phyloP scores from a whole-genome alignment of 352 stramenopile genomes.

The Thraustotheca clavata region DNA sequence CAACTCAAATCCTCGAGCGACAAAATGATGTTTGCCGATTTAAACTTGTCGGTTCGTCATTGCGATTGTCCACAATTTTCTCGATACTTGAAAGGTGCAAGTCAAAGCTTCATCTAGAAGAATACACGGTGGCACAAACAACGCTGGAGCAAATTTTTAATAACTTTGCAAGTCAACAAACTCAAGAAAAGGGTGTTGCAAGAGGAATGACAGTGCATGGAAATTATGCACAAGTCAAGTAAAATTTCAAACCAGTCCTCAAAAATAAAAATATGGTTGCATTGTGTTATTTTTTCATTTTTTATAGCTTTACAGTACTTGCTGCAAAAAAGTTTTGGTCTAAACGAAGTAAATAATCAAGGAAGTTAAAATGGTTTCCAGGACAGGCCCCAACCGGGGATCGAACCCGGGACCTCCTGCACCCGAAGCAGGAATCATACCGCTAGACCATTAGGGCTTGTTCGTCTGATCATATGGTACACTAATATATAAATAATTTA shows the following conservation, averaged over 20 bases:
- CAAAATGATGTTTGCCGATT: constrained; percentile 33
- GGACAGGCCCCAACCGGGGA: constrained; percentile 5
- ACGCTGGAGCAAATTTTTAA: constrained; percentile 76
- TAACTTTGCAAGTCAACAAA: constrained; percentile 53
- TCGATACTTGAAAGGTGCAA: constrained; percentile 39
- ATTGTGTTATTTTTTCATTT: too few relatives aligned
- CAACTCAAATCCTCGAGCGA: constrained; percentile 26
- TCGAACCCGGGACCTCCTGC: constrained; percentile 8
- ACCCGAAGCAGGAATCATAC: constrained; percentile 11
- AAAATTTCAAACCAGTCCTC: too few relatives aligned
- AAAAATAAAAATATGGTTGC: too few relatives aligned
- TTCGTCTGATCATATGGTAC: neutral
- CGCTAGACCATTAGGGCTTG: constrained; percentile 4
- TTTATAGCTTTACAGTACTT: too few relatives aligned
- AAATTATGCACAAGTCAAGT: neutral
- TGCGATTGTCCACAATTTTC: constrained; percentile 43
- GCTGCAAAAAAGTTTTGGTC: neutral
- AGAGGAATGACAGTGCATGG: constrained; percentile 20
- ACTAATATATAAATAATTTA: neutral
- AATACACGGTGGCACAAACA: constrained; percentile 60
- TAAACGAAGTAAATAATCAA: neutral
- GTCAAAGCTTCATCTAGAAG: constrained; percentile 33
- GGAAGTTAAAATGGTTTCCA: neutral
- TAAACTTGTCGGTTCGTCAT: constrained; percentile 25
- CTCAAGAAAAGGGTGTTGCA: constrained; percentile 29